Conservation (phyloP, 2,329 filamentous ascomycete species). For the Paracamarosporium sp. region DNA sequence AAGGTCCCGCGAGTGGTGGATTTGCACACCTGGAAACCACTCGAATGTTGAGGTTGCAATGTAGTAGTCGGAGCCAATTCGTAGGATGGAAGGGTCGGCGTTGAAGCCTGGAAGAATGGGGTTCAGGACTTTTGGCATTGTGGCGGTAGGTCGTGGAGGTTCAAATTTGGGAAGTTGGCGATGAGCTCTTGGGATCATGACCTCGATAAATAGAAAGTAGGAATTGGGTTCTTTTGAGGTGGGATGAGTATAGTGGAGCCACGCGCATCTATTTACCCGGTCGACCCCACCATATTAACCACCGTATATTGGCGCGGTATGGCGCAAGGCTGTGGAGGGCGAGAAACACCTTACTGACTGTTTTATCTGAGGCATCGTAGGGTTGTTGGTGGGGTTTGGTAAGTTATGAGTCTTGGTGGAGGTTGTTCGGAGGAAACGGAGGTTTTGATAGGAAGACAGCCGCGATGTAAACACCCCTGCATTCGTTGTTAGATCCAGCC, state of each 20-base stretch:
- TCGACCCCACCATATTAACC: constrained; percentile 11
- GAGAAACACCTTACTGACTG: background rate
- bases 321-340: background rate
- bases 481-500: too few species aligned
- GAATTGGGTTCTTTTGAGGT: constrained; percentile 1
- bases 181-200: background rate
- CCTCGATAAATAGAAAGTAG: background rate
- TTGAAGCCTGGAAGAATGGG: constrained; percentile 68
- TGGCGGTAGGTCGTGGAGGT: constrained; percentile 7
- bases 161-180: background rate
- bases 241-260: background rate
- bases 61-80: constrained; percentile 61
- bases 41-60: constrained; percentile 69
- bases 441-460: too few species aligned
- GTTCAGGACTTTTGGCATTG: constrained; percentile 50
- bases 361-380: background rate
- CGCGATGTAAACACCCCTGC: too few species aligned
- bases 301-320: constrained; percentile 12
- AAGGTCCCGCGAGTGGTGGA: constrained; percentile 64
- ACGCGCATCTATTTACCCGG: constrained; percentile 14
- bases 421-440: too few species aligned
- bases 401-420: too few species aligned
- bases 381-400: background rate
- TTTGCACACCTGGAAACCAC: constrained; percentile 66
- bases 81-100: constrained; percentile 65